Conservation (phyloP, 2,329 filamentous ascomycete species). For the Cercospora berteroae region DNA sequence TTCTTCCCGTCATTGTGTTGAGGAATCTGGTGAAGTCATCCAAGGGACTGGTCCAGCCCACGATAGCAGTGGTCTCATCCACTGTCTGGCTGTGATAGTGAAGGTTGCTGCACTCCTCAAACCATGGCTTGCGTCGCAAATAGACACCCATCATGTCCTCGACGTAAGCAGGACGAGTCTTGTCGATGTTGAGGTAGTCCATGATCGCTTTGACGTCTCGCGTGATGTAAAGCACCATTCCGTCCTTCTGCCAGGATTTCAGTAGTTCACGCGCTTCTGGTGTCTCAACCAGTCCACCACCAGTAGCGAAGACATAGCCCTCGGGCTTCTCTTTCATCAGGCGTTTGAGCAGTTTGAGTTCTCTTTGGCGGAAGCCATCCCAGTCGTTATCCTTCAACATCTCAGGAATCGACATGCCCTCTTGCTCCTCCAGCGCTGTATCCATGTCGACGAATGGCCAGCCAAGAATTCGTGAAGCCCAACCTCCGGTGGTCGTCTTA, state of each 20-base stretch:
- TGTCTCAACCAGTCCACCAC: slow-evolving; percentile 88
- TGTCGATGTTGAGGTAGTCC: slow-evolving; percentile 82
- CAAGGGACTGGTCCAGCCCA: slow-evolving; percentile 37
- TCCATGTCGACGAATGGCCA: slow-evolving; percentile 85
- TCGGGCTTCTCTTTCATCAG: slow-evolving; percentile 71
- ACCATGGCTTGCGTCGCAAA: slow-evolving; percentile 83
- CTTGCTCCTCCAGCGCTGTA: slow-evolving; percentile 73
- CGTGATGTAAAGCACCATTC: slow-evolving; percentile 82
- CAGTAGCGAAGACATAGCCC: slow-evolving; percentile 85
- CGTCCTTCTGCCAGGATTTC: slow-evolving; percentile 71
- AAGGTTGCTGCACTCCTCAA: slow-evolving; percentile 87
- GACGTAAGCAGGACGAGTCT: slow-evolving; percentile 86
- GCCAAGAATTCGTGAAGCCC: slow-evolving; percentile 73
- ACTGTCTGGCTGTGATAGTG: slow-evolving; percentile 81
- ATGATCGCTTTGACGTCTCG: slow-evolving; percentile 85
- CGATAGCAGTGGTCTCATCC: slow-evolving; percentile 40
- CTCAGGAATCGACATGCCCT: slow-evolving; percentile 77
- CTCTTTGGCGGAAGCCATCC: slow-evolving; percentile 81
- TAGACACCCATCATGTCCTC: slow-evolving; percentile 92
- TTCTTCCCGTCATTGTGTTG: slow-evolving; percentile 63
- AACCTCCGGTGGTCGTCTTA: slow-evolving; percentile 88
- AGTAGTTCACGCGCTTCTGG: slow-evolving; percentile 76
- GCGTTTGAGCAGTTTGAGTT: slow-evolving; percentile 70
- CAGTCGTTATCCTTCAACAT: slow-evolving; percentile 78
- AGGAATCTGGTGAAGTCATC: slow-evolving; percentile 72